Percentiles rank a stretch among this genome's conserved stretches.
phyloP scores from a whole-genome alignment of 306 rosid genomes.

The Psophocarpus tetragonolobus region DNA sequence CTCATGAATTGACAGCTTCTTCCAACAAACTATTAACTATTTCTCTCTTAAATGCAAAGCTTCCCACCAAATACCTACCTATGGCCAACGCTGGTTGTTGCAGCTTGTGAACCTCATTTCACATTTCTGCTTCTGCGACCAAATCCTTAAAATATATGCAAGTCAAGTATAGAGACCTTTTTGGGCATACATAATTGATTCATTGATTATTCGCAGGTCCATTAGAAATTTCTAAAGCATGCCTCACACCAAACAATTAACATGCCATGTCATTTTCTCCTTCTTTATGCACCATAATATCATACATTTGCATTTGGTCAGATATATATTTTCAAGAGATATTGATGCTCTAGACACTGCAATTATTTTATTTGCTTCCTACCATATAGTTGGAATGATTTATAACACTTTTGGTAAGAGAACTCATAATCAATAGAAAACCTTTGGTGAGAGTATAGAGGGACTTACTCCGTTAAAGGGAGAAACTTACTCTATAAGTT shows the following conservation, averaged over 20 bases:
- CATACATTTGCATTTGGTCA: background rate
- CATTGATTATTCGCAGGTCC: background rate
- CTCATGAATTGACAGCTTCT: background rate
- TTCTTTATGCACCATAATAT: background rate
- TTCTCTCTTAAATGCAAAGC: conserved; percentile 24
- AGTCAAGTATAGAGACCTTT: background rate
- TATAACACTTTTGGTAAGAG: too few relatives aligned
- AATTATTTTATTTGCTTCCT: background rate
- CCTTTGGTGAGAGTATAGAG: too few relatives aligned
- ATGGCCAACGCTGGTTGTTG: background rate
- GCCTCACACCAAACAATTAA: conserved; percentile 35
- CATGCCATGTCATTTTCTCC: conserved; percentile 1
- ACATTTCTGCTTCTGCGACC: background rate
- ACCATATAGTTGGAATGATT: too few relatives aligned
- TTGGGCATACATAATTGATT: conserved; percentile 2
- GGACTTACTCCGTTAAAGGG: too few relatives aligned
- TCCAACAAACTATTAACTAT: conserved; percentile 35
- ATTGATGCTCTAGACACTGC: background rate
- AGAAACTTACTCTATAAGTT: too few relatives aligned
- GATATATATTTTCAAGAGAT: background rate
- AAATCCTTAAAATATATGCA: background rate
- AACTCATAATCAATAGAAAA: too few relatives aligned
- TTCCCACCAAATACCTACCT: conserved; percentile 45
- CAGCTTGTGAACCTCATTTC: conserved; percentile 15
- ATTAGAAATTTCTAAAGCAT: conserved; percentile 1